Base-by-base conservation (phyloP, 352 stramenopile species). In the Pythium aquatile region DNA sequence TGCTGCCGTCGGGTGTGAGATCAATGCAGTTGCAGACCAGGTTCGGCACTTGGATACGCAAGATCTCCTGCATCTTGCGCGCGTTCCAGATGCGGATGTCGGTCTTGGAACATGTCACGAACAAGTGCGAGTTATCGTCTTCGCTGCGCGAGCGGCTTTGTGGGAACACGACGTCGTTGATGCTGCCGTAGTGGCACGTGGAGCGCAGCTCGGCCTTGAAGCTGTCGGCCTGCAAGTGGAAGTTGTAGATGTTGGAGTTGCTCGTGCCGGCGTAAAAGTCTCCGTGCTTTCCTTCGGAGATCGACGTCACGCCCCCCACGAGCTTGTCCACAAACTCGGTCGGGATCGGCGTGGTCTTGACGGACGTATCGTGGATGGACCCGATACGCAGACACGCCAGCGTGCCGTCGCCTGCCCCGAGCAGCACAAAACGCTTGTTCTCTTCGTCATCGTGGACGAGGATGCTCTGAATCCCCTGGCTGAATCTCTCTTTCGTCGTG, bases 41-140 rank as follows among this genome's bases (percentile, higher is more conserved):
- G 75, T 99, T 99, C 10, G 96, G 96, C 63, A 99, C 93, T 61
- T 98, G 94, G 42, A 99, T 97, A 48, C 97, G 87, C 39, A 99
- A 75, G n/a, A 99, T 92, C 74, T 99, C 97, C 58, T 96, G 83
- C 20, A 85, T 85, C 40, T 90, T 88, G 40, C 82, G 77, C 10
- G 87, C 90, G 68, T 98, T 98, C 97, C 97, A 99, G 58, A 99
- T 86, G 49, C 97, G 88, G 63, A 99, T 97, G 70, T 99, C 96
- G 24, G 81, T 92, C 64, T 95, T 93, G 56, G 89, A 96, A 64
- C 89, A 98, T 6, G 97, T 99, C 55, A 98, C 77, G 66, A 99
- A 98, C 47, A 99, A 76, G 35, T 98, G 91, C 55, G 93, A 89
- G 69, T 94, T 98, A 44, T 94, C 91, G 26, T 81, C 68, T 0